Conservation (phyloP, 2,329 filamentous ascomycete genomes). For the Paecilomyces sp. region DNA sequence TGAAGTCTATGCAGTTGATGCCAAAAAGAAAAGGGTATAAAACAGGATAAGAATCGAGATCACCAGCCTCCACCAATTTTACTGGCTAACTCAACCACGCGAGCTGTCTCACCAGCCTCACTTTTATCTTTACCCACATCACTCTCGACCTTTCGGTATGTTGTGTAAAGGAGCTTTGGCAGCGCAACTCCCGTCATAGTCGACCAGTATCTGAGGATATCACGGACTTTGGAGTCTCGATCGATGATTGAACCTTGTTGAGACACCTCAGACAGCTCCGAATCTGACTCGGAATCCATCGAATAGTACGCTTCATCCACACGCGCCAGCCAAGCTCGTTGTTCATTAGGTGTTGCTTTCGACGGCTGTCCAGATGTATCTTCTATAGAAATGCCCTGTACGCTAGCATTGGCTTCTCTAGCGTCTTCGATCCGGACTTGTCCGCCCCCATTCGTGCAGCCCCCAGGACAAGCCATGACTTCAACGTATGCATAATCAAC, state of each 20-base stretch:
- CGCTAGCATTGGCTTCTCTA: conserved; percentile 15
- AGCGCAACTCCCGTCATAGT: conserved; percentile 61
- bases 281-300: conserved; percentile 50
- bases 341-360: conserved; percentile 66
- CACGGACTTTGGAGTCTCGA: conserved; percentile 43
- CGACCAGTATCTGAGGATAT: conserved; percentile 70
- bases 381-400: conserved; percentile 14
- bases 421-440: conserved; percentile 89
- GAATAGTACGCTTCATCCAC: conserved; percentile 92
- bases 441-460: conserved; percentile 94
- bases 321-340: conserved; percentile 75
- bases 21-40: neutral
- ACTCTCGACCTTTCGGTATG: conserved; percentile 85
- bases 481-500: conserved; percentile 87
- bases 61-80: conserved; percentile 94
- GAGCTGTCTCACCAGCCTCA: conserved; percentile 60
- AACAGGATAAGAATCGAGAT: conserved; percentile 5
- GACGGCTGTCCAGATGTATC: conserved; percentile 14
- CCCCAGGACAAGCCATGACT: conserved; percentile 98
- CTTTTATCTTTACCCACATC: conserved; percentile 73
- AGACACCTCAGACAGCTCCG: conserved; percentile 20
- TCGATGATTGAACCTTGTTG: conserved; percentile 17
- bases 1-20: neutral
- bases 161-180: conserved; percentile 72
- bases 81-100: conserved; percentile 79